Base-by-base conservation (phyloP, 1,284 basidiomycete genomes). In the Pseudozyma sp. region DNA sequence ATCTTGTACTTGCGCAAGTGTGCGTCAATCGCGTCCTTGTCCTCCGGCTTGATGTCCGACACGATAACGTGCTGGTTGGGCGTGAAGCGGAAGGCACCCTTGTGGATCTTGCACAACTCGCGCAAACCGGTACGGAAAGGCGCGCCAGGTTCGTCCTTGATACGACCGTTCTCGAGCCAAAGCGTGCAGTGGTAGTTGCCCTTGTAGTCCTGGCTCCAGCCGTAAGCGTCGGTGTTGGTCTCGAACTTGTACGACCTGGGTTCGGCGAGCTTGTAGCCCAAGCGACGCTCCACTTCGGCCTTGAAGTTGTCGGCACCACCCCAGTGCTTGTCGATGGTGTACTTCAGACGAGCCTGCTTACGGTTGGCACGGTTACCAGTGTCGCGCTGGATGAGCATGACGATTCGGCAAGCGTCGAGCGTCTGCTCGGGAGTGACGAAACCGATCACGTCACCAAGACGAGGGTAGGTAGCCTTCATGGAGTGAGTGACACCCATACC, bases 401-500 rank as follows among this genome's bases (percentile, higher is more conserved):
- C 89, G 84, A 92, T 92, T 87, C 98, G 95, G 39, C 94, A 94
- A 9, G 95, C 92, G 64, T 91, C 88, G 80, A 90, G 89, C 54
- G 92, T 94, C 85, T 99, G 92, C 71, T 96, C 94, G 14, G 91
- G 88, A 1, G 91, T 93, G 80, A 94, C 94, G 88, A 97, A 99
- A 59, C 96, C 97, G 75, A 99, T 90, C 34, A 97, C 87, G 80
- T 91, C 91, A 52, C 90, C 95, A 45, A 92, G 86, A 70, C 97
- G 91, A 49, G 97, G 97, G 86, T 99, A 99, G 0, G 96, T 99
- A 88, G 96, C 95, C 89, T 98, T 99, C 89, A 94, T 97, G 56
- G 93, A 94, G 85, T 99, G 95, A 0, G 96, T 98, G 50, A 99
- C 96, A 86, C 96, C 96, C 96, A 99, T 99, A 64, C 96, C 97